A percentile compares a stretch with the other conserved stretches of the same genome.
Conservation (phyloP, 169 alveolate genomes). For the Neospora caninum region DNA sequence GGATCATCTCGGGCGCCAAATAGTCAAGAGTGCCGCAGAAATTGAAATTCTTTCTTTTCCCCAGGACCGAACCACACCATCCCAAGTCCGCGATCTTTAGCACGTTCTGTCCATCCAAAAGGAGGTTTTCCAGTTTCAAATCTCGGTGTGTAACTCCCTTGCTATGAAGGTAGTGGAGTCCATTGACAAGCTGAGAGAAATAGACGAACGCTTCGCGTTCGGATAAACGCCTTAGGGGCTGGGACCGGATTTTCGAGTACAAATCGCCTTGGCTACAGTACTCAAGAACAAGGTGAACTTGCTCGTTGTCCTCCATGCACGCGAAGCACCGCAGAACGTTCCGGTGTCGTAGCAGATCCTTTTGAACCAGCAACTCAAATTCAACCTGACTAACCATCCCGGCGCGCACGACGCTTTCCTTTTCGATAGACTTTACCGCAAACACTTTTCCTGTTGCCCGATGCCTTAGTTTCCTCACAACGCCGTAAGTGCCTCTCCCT, state of each 20-base stretch:
- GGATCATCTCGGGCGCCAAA: constrained; percentile 93
- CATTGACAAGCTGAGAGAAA: constrained; percentile 88
- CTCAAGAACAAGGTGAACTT: constrained; percentile 87
- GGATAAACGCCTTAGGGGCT: constrained; percentile 81
- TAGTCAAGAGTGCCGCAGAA: constrained; percentile 94
- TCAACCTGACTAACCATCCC: constrained; percentile 81
- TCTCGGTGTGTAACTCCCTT: constrained; percentile 89
- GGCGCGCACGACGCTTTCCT: constrained; percentile 83
- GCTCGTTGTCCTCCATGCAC: constrained; percentile 89
- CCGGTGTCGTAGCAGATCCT: constrained; percentile 85
- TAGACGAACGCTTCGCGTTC: constrained; percentile 87
- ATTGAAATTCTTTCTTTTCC: constrained; percentile 77
- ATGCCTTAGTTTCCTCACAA: constrained; percentile 87
- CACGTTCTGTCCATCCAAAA: constrained; percentile 80
- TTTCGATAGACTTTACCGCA: constrained; percentile 89
- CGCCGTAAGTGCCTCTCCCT: constrained; percentile 93
- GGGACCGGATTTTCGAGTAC: constrained; percentile 83
- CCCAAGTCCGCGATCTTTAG: constrained; percentile 92
- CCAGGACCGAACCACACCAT: constrained; percentile 80
- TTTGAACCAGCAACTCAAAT: constrained; percentile 89
- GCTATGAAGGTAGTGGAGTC: constrained; percentile 90
- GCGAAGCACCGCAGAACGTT: constrained; percentile 84
- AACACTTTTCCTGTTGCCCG: constrained; percentile 80
- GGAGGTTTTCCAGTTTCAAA: constrained; percentile 90
- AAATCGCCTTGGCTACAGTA: constrained; percentile 91